Conservation (phyloP, 305 asterid species). For the Fraxinus angustifolia region DNA sequence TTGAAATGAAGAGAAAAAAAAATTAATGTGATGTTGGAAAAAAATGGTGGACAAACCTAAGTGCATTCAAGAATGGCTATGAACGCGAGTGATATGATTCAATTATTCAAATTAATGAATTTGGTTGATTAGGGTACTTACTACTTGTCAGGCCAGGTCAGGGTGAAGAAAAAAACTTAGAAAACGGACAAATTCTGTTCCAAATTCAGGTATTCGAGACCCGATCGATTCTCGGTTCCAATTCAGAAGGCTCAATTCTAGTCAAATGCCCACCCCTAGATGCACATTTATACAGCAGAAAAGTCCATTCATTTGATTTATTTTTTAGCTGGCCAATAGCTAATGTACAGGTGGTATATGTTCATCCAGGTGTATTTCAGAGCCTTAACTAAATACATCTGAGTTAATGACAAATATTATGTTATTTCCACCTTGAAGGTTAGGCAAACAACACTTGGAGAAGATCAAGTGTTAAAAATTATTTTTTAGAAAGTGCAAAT, state of each 20-base stretch:
- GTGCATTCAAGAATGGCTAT: neutral
- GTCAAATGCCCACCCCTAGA: neutral
- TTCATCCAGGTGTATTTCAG: neutral
- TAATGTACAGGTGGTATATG: neutral
- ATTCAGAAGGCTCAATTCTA: neutral
- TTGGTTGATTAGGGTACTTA: neutral
- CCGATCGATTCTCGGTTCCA: neutral
- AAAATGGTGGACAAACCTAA: neutral
- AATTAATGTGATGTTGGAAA: too few species aligned
- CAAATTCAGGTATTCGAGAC: neutral
- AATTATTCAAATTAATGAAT: neutral
- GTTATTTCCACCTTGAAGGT: constrained; percentile 4
- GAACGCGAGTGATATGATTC: neutral
- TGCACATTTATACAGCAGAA: neutral
- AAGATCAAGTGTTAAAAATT: constrained; percentile 13
- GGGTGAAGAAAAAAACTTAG: neutral
- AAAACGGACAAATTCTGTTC: neutral
- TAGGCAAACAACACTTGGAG: constrained; percentile 4
- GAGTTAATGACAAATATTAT: constrained; percentile 7
- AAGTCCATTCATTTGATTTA: constrained; percentile 1
- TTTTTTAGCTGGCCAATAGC: constrained; percentile 12
- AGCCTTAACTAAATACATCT: neutral
- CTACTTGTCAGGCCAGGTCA: neutral
- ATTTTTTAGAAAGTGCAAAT: neutral
- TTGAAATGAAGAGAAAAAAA: too few species aligned